Evolutionary conservation across 2,329 filamentous ascomycete genomes (phyloP).

Genomic region (Nemania serpens): DNA sequence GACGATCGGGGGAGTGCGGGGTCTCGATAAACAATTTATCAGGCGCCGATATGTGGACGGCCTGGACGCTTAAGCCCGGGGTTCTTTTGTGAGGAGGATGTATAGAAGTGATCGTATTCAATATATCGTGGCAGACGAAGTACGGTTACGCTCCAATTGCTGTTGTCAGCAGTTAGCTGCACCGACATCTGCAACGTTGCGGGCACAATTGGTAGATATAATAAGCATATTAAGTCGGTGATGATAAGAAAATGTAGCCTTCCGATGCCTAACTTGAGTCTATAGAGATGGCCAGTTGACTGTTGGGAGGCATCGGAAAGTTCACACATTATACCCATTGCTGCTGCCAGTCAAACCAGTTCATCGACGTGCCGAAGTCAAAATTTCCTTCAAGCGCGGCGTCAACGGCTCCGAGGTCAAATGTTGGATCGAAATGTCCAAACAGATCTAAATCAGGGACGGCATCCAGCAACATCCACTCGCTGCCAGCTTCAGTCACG

Average conservation of each 20-base stretch:
- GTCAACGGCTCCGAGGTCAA: slow-evolving; percentile 58
- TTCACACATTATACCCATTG: slow-evolving; percentile 28
- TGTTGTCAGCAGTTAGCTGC: not conserved
- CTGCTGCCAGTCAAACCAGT: slow-evolving; percentile 50
- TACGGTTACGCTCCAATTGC: not conserved
- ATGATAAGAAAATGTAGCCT: no score
- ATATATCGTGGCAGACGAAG: not conserved
- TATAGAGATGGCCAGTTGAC: not conserved
- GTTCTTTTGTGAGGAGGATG: not conserved
- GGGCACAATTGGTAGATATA: no score
- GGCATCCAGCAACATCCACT: slow-evolving; percentile 50
- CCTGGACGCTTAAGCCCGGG: not conserved
- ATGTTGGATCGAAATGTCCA: slow-evolving; percentile 59
- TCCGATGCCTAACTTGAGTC: no score
- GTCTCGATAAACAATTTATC: not conserved
- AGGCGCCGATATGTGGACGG: not conserved
- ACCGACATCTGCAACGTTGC: not conserved
- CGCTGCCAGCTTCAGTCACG: slow-evolving; percentile 39
- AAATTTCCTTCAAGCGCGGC: slow-evolving; percentile 59
- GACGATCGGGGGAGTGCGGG: slow-evolving; percentile 7
- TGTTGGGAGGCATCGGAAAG: not conserved
- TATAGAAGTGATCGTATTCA: not conserved
- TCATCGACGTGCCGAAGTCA: slow-evolving; percentile 57
- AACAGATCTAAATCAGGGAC: slow-evolving; percentile 58
- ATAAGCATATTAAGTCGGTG: no score